phyloP scores from a whole-genome alignment of 176 grass and related monocot genomes.

The Musa schizocarpa region DNA sequence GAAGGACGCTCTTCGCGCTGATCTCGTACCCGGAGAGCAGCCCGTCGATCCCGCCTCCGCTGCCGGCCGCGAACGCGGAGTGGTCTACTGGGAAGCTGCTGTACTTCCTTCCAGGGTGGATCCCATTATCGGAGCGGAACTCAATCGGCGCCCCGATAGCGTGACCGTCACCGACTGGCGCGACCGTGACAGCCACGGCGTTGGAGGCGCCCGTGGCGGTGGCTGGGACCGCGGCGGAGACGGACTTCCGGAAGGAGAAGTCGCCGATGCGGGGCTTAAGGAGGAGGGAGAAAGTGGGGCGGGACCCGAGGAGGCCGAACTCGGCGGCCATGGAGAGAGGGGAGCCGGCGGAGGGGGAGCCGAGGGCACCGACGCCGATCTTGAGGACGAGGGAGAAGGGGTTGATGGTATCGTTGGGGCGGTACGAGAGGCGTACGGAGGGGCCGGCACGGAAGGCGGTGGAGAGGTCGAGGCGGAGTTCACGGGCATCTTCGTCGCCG shows the following conservation, averaged over 20 bases:
- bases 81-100: neutral
- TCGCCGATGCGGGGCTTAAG: slow-evolving; percentile 14
- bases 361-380: neutral
- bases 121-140: neutral
- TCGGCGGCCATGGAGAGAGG: slow-evolving; percentile 7
- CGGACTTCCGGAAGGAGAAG: neutral
- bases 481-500: neutral
- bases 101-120: neutral
- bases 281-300: slow-evolving; percentile 5
- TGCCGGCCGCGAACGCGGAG: neutral
- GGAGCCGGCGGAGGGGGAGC: neutral
- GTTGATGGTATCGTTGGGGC: neutral
- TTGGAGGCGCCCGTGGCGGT: neutral
- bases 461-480: slow-evolving; percentile 14
- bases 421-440: slow-evolving; percentile 8
- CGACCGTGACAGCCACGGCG: neutral
- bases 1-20: neutral
- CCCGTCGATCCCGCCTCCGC: neutral
- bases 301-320: neutral
- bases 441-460: neutral
- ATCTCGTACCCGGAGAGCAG: neutral
- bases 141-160: neutral
- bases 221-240: neutral
- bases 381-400: slow-evolving; percentile 3
- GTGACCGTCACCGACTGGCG: neutral